A percentile compares a stretch with the other conserved stretches of the same genome.
Evolutionary conservation across 2,329 filamentous ascomycete species (phyloP).

Genomic region (Xylaria sp.): DNA sequence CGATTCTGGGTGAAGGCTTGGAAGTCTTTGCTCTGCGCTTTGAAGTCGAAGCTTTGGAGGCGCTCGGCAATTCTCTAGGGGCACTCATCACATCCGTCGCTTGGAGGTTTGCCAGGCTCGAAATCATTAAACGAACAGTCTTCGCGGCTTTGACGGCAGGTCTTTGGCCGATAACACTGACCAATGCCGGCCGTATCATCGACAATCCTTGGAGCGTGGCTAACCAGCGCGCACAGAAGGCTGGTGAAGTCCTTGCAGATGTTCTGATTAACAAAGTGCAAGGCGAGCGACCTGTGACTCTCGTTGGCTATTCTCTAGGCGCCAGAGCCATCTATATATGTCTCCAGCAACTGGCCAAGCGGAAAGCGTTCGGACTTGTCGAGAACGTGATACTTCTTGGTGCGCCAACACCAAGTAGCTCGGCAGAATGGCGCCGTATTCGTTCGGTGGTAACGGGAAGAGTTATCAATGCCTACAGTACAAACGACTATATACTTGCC

Average conservation of each 20-base stretch:
- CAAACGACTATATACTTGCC: constrained; percentile 80
- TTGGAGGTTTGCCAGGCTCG: constrained; percentile 65
- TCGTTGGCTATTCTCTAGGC: constrained; percentile 77
- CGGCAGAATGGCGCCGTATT: constrained; percentile 69
- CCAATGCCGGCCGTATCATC: constrained; percentile 66
- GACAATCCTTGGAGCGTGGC: constrained; percentile 79
- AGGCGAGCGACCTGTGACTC: constrained; percentile 73
- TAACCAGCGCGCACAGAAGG: constrained; percentile 73
- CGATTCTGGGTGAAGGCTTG: constrained; percentile 58
- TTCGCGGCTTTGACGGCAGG: constrained; percentile 54
- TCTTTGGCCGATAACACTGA: constrained; percentile 57
- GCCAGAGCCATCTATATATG: constrained; percentile 79
- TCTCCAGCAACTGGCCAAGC: constrained; percentile 67
- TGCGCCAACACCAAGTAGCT: constrained; percentile 67
- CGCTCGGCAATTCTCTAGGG: constrained; percentile 72
- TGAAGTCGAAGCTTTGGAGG: constrained; percentile 72
- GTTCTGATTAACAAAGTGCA: constrained; percentile 78
- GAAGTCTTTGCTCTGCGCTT: constrained; percentile 82
- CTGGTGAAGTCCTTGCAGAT: constrained; percentile 66
- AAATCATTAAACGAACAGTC: constrained; percentile 46
- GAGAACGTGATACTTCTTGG: constrained; percentile 83
- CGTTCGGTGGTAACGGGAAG: constrained; percentile 75
- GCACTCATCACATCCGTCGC: constrained; percentile 74
- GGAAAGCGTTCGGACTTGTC: constrained; percentile 75
- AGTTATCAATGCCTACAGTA: constrained; percentile 81